Base-by-base conservation (phyloP, 345 rosid genomes). In the Corchorus olitorius region DNA sequence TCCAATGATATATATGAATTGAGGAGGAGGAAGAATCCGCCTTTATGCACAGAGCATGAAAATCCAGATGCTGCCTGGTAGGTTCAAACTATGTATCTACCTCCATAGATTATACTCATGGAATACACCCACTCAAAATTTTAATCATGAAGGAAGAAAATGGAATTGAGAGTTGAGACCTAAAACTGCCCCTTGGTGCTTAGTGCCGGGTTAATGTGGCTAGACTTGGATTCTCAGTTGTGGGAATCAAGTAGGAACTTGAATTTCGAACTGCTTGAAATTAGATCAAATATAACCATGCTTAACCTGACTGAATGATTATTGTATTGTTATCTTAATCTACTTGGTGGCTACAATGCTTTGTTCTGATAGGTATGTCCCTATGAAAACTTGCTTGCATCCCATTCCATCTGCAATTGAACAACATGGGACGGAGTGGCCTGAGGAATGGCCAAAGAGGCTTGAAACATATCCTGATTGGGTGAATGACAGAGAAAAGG, bases 371-470 rank as follows among this genome's bases (percentile, higher is more conserved):
- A 95, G 99, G 98, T 90, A 95, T 85, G 87, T 90, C 81, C 87
- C 89, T 19, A 86, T 95, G 88, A 92, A 89, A 78, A 83, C 77
- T 33, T 95, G 99, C 83, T 75, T 95, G 86, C 91, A 93, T 73
- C 69, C 84, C 19, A 84, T 95, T 82, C 98, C 99, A 27, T 83
- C 94, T 27, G 84, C 96, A 72, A 90, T 93, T 69, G 98, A 95
- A 78, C 94, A 93, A 68, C 97, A 85, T 33, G 99, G 99, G 64
- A 84, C 97, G 22, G 99, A 93, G 53, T 95, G 99, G 98, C 99
- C 98, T n/a, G 96, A 90, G 78, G 98, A 92, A 82, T 95, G 99
- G 97, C 99, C 97, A 43, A 87, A 88, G 86, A 87, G 99, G 86
- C 96, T 92, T 39, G 97, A 92, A 83, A 88, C 92, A n/a, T 92